Evolutionary conservation across 768 basidiomycete genomes (phyloP).

Genomic region (Strobilomyces echinocephalus): DNA sequence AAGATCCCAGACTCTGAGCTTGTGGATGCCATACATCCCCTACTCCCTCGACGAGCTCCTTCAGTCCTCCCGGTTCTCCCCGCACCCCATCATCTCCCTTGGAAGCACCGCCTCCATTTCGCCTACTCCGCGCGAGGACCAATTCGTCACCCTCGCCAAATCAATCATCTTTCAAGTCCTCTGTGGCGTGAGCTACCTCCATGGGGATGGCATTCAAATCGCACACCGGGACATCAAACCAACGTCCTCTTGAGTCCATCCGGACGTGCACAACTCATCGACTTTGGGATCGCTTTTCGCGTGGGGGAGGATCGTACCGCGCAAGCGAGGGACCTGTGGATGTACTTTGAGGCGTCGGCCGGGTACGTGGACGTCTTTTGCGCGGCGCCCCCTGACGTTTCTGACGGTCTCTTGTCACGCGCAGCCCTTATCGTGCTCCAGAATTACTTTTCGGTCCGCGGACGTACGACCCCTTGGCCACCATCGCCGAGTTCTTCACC

Average conservation of each 20-base stretch:
- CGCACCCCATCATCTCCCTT: background rate
- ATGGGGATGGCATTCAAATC: slow-evolving; percentile 44
- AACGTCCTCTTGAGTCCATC: too few species aligned
- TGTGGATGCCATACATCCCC: slow-evolving; percentile 69
- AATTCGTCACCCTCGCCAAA: slow-evolving; percentile 49
- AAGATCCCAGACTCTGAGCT: slow-evolving; percentile 40
- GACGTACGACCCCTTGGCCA: slow-evolving; percentile 66
- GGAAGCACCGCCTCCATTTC: slow-evolving; percentile 3
- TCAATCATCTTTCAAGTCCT: slow-evolving; percentile 67
- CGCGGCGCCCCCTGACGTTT: background rate
- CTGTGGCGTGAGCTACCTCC: slow-evolving; percentile 63
- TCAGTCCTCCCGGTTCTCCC: slow-evolving; percentile 32
- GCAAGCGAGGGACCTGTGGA: slow-evolving; percentile 50
- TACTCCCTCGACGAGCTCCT: slow-evolving; percentile 25
- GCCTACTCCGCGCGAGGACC: slow-evolving; percentile 11
- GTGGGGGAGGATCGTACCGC: too few species aligned
- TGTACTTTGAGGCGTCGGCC: too few species aligned
- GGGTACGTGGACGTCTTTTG: slow-evolving; percentile 43
- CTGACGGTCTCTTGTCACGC: slow-evolving; percentile 29
- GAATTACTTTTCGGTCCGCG: slow-evolving; percentile 69
- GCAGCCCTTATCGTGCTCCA: too few species aligned
- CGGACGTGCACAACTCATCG: too few species aligned
- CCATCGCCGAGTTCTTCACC: slow-evolving; percentile 77
- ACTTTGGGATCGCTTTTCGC: too few species aligned
- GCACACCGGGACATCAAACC: slow-evolving; percentile 52